phyloP scores from a whole-genome alignment of 139 green algal genomes.

The Yamagishiella unicocca region DNA sequence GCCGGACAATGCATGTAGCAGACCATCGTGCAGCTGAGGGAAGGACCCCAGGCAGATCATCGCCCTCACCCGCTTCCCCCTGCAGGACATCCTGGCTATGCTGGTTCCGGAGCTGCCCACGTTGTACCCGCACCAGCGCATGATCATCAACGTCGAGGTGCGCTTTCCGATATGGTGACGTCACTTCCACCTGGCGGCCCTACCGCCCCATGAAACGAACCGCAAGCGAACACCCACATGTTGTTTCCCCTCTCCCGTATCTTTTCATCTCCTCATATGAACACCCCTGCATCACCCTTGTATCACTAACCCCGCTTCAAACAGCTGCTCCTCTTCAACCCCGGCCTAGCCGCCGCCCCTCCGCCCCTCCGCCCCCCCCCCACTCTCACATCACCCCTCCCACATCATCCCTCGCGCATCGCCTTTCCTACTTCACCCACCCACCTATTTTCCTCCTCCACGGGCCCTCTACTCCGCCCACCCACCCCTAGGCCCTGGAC shows the following conservation, averaged over 20 bases:
- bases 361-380: too few relatives aligned
- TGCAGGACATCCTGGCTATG: conserved; percentile 53
- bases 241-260: too few relatives aligned
- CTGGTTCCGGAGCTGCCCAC: conserved; percentile 63
- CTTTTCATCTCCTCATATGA: too few relatives aligned
- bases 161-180: not conserved
- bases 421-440: not conserved
- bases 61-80: not conserved
- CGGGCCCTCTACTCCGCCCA: not conserved
- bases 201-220: too few relatives aligned
- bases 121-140: conserved; percentile 51
- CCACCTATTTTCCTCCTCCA: not conserved
- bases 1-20: too few relatives aligned
- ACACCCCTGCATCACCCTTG: too few relatives aligned
- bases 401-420: too few relatives aligned
- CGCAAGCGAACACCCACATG: too few relatives aligned
- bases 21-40: too few relatives aligned
- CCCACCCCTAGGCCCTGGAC: conserved; percentile 9
- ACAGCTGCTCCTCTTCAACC: too few relatives aligned
- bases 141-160: conserved; percentile 43
- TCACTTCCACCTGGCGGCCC: not conserved
- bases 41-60: not conserved
- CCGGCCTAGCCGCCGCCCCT: too few relatives aligned
- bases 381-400: not conserved
- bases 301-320: too few relatives aligned